phyloP scores from a whole-genome alignment of 371 early-diverging fungal species.

The Haplosporangium sp. region DNA sequence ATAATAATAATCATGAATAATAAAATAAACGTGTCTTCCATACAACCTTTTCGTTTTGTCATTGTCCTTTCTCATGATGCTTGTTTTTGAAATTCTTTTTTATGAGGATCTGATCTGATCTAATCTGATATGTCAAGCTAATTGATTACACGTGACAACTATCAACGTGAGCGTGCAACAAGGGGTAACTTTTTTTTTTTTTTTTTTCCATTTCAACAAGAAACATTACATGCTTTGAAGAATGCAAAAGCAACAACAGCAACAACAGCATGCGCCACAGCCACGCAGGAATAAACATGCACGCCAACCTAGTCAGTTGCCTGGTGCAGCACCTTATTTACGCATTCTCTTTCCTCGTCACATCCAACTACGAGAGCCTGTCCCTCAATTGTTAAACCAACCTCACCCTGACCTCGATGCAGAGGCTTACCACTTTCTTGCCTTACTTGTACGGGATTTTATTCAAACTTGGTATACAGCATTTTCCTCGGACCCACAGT shows the following conservation, averaged over 20 bases:
- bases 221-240: neutral
- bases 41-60: neutral
- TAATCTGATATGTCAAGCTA: neutral
- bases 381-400: constrained; percentile 41
- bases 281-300: constrained; percentile 23
- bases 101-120: neutral
- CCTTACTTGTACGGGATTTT: constrained; percentile 68
- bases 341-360: constrained; percentile 53
- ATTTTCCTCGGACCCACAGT: constrained; percentile 67
- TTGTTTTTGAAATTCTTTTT: too few species aligned
- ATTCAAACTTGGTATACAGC: constrained; percentile 71
- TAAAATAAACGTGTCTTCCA: too few species aligned
- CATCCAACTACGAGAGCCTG: constrained; percentile 49
- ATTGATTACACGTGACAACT: neutral
- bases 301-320: constrained; percentile 15
- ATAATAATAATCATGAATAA: too few species aligned
- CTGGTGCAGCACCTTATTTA: constrained; percentile 37
- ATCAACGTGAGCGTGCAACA: neutral
- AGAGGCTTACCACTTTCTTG: constrained; percentile 70
- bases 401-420: constrained; percentile 62
- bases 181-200: neutral
- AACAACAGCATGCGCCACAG: constrained; percentile 12
- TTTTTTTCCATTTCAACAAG: too few species aligned
- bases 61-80: neutral
- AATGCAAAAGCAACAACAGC: constrained; percentile 5